phyloP scores from a whole-genome alignment of 352 stramenopile species.

The Phytophthora pistaciae region DNA sequence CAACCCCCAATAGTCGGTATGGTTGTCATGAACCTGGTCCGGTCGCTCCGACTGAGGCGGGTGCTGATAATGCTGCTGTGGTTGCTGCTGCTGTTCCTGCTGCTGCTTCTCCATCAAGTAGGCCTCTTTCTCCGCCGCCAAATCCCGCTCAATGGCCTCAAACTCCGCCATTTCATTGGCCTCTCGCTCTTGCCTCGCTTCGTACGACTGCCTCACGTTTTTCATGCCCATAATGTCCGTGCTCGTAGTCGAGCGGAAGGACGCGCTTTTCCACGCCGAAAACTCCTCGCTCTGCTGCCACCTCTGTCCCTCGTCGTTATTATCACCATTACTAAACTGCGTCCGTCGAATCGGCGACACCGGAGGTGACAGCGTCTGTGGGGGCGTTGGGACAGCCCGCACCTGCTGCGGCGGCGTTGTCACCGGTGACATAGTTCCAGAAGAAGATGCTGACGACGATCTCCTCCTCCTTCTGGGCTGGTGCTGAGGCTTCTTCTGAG shows the following conservation, averaged over 20 bases:
- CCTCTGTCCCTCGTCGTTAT: neutral
- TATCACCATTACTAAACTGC: slow-evolving; percentile 7
- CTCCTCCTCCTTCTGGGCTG: neutral
- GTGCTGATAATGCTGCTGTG: slow-evolving; percentile 13
- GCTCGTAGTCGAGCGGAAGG: slow-evolving; percentile 40
- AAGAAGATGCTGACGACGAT: slow-evolving; percentile 14
- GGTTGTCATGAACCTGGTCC: slow-evolving; percentile 25
- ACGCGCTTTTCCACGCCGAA: slow-evolving; percentile 36
- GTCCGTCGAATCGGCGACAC: slow-evolving; percentile 24
- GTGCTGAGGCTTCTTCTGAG: slow-evolving; percentile 5
- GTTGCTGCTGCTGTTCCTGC: slow-evolving; percentile 1
- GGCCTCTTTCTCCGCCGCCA: slow-evolving; percentile 68
- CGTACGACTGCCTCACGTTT: slow-evolving; percentile 60
- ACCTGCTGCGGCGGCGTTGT: slow-evolving; percentile 15
- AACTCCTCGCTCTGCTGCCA: slow-evolving; percentile 14
- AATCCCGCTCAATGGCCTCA: slow-evolving; percentile 75
- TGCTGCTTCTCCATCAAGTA: slow-evolving; percentile 59
- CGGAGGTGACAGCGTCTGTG: slow-evolving; percentile 28
- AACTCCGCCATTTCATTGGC: slow-evolving; percentile 83
- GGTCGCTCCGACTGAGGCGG: neutral
- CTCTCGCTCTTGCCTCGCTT: slow-evolving; percentile 62
- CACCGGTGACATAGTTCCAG: slow-evolving; percentile 25
- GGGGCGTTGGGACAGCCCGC: slow-evolving; percentile 1
- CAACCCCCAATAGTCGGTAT: slow-evolving; percentile 15
- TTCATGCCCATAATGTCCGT: slow-evolving; percentile 70